Evolutionary conservation across 208 protist genomes (phyloP), one percentile per base, ranked within the genome.

Genomic region (Herpetomonas muscarum): DNA sequence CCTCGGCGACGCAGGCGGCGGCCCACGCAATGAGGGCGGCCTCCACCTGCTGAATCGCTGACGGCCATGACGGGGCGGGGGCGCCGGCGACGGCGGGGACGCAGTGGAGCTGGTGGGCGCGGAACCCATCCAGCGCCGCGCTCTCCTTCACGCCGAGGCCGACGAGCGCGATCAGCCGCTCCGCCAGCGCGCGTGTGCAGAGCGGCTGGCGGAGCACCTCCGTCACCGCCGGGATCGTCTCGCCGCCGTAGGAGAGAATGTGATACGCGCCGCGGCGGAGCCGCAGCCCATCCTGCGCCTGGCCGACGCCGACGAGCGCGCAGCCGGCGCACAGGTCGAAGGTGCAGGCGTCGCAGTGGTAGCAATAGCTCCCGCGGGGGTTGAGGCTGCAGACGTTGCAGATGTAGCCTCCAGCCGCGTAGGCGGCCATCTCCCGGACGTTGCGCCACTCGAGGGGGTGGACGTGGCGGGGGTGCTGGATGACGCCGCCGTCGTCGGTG

Each of bases 261-360:
- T 68, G 55, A 52, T 77, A 81, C 45, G 70, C 67, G 29, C 71
- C 70, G 3, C 82, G 70, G 41, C 71, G 70, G 29, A 67, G 21
- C 19, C 86, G 71, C 55, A 55, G 17, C 15, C 32, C 47, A 51
- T 78, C 66, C 55, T 88, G 69, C 41, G 63, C 63, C 25, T 71
- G 26, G 3, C 62, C 81, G 2, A 80, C 30, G 12, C 56, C 54
- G 61, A 80, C 78, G 10, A 71, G 58, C n/a, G 73, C 70, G 74
- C 87, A 93, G 36, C 42, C 58, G 19, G 83, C 53, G 56, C 87
- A 93, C 28, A 93, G 55, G 60, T 87, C 82, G 39, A 73, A 93
- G 51, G 62, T 65, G 66, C 87, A 93, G 6, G 49, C 30, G 25
- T 60, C 41, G 55, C 87, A 93, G 64, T 86, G 80, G 54, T 81